Conservation (phyloP, 2,329 filamentous ascomycete genomes). For the Celoporthe dispersa region DNA sequence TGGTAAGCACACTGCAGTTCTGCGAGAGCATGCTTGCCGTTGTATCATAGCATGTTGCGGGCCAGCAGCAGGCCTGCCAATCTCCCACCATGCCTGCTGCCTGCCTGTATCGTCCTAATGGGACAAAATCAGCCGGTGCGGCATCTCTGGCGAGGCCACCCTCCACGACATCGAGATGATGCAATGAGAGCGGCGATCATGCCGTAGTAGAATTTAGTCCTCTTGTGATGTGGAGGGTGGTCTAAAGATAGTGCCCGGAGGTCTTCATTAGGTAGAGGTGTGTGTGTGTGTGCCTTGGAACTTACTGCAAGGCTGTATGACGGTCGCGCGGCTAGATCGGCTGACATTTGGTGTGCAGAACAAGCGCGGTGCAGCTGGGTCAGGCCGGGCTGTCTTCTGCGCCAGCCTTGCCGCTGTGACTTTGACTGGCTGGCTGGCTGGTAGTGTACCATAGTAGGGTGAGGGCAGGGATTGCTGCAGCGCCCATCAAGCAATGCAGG, state of each 20-base stretch:
- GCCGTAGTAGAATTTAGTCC: background rate
- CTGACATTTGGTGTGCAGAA: slow-evolving; percentile 3
- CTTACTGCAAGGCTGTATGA: slow-evolving; percentile 6
- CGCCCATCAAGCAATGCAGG: background rate
- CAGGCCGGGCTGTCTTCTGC: slow-evolving; percentile 8
- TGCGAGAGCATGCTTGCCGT: background rate
- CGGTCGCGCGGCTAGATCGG: slow-evolving; percentile 9
- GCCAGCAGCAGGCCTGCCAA: background rate
- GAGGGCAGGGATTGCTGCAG: background rate
- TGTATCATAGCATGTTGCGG: background rate
- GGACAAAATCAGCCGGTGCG: background rate
- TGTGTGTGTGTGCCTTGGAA: background rate
- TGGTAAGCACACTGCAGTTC: background rate
- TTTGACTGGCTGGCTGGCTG: background rate
- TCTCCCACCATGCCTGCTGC: background rate
- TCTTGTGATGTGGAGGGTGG: background rate
- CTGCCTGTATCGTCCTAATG: background rate
- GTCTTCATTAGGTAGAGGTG: background rate
- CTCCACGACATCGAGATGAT: background rate
- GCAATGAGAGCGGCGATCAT: background rate
- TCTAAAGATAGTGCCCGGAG: slow-evolving; percentile 7
- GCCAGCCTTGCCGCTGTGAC: slow-evolving; percentile 8
- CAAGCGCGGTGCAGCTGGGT: slow-evolving; percentile 15
- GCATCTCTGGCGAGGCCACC: background rate
- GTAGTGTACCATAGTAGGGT: background rate